Conservation (phyloP, 768 basidiomycete species). For the Gloeopeniophorella convolvens region DNA sequence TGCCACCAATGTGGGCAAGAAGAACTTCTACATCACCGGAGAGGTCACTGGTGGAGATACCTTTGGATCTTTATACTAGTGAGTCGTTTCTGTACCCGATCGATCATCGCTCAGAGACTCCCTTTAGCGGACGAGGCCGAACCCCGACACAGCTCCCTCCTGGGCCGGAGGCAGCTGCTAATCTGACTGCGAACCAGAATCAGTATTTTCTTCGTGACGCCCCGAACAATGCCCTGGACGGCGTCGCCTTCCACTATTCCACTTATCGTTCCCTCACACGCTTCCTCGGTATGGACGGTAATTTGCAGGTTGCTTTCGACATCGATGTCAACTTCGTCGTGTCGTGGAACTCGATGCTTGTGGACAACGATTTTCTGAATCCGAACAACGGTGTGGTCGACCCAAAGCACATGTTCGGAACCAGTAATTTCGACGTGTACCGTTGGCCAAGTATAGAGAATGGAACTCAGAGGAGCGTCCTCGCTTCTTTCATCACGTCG, state of each 20-base stretch:
- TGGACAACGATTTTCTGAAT: conserved; percentile 83
- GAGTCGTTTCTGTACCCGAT: conserved; percentile 25
- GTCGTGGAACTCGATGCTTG: conserved; percentile 90
- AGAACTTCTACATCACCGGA: conserved; percentile 85
- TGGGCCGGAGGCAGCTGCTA: conserved; percentile 63
- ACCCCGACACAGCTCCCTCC: conserved; percentile 65
- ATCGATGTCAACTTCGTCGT: conserved; percentile 75
- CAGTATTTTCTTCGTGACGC: conserved; percentile 77
- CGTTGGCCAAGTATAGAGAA: conserved; percentile 88
- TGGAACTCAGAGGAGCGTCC: conserved; percentile 67
- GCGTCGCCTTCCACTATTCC: conserved; percentile 90
- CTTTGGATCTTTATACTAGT: conserved; percentile 85
- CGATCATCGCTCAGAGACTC: not conserved
- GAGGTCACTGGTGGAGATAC: conserved; percentile 94
- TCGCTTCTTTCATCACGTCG: conserved; percentile 73
- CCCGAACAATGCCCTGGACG: conserved; percentile 58
- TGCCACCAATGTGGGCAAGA: conserved; percentile 65
- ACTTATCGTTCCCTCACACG: conserved; percentile 81
- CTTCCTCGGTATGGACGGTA: conserved; percentile 95
- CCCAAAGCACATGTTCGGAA: conserved; percentile 85
- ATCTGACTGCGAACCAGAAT: conserved; percentile 50
- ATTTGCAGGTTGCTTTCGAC: conserved; percentile 86
- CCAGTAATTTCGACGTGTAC: conserved; percentile 93
- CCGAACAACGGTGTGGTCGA: conserved; percentile 57
- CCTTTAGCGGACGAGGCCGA: conserved; percentile 75